Percentiles rank a stretch among this genome's conserved stretches.
These are phyloP conservation scores for Celoporthe dispersa DNA, from an alignment of 2,329 filamentous ascomycete genomes.

Conservation along the genomic window DNA sequence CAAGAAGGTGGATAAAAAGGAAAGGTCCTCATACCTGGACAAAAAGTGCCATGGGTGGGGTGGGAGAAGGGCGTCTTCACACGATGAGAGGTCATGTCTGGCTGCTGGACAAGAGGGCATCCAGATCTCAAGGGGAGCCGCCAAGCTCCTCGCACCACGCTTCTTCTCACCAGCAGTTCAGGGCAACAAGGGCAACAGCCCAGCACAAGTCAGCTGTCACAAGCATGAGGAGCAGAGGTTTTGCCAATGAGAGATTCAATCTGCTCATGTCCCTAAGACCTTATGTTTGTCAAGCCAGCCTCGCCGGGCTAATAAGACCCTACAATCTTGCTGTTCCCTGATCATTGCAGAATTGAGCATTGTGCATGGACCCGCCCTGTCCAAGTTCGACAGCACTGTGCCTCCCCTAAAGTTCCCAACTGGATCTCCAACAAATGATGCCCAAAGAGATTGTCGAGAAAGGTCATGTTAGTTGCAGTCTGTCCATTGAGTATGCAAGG, in stretches of 20 bases:
- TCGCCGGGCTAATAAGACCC: slow-evolving; percentile 6
- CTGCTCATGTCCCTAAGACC: slow-evolving; percentile 28
- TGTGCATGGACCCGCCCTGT: slow-evolving; percentile 11
- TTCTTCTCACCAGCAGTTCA: neutral
- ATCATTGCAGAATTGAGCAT: slow-evolving; percentile 1
- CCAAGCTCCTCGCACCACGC: neutral
- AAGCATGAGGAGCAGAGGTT: slow-evolving; percentile 25
- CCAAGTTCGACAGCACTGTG: neutral
- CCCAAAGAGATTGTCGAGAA: neutral
- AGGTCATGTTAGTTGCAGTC: neutral
- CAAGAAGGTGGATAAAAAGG: neutral
- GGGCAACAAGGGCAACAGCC: slow-evolving; percentile 4
- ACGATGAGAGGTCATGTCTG: neutral
- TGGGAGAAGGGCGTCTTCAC: neutral
- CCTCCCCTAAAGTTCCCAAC: neutral
- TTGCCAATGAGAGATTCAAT: slow-evolving; percentile 26
- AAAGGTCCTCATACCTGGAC: slow-evolving; percentile 5
- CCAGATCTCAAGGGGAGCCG: neutral
- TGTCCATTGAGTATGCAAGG: slow-evolving; percentile 5
- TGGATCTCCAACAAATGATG: neutral
- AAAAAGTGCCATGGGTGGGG: neutral
- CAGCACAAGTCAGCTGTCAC: slow-evolving; percentile 21
- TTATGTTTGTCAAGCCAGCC: slow-evolving; percentile 21
- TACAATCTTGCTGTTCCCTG: slow-evolving; percentile 1
- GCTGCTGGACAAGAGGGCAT: neutral